A percentile compares a stretch with the other conserved stretches of the same genome.
Conservation (phyloP, 345 rosid genomes). For the Cardamine occulta region DNA sequence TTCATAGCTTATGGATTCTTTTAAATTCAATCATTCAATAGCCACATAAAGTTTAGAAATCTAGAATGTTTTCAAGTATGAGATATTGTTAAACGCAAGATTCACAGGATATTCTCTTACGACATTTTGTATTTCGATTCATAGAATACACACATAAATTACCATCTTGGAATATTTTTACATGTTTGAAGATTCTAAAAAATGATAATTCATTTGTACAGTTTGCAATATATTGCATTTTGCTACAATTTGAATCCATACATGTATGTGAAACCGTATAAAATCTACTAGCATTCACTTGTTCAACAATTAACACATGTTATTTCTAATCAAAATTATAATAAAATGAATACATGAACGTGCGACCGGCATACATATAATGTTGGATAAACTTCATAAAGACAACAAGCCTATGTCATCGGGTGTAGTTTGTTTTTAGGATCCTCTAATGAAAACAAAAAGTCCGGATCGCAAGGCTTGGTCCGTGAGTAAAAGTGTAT, state of each 20-base stretch:
- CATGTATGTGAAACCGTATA: constrained; percentile 1
- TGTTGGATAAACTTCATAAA: constrained; percentile 13
- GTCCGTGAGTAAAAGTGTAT: background rate
- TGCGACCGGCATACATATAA: constrained; percentile 34
- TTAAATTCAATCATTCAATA: no score
- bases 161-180: no score
- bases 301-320: constrained; percentile 22
- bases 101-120: background rate
- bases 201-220: background rate
- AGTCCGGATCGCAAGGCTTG: constrained; percentile 9
- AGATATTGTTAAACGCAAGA: background rate
- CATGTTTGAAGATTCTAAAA: background rate
- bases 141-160: no score
- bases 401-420: constrained; percentile 23
- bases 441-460: no score
- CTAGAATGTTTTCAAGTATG: background rate
- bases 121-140: background rate
- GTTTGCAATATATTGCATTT: background rate
- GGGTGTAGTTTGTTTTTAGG: background rate
- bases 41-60: background rate
- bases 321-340: background rate
- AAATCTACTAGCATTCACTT: constrained; percentile 1
- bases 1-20: no score
- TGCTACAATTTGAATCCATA: background rate
- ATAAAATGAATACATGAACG: constrained; percentile 24